phyloP scores from a whole-genome alignment of 2,329 filamentous ascomycete genomes.

The Aspergillus tanneri region DNA sequence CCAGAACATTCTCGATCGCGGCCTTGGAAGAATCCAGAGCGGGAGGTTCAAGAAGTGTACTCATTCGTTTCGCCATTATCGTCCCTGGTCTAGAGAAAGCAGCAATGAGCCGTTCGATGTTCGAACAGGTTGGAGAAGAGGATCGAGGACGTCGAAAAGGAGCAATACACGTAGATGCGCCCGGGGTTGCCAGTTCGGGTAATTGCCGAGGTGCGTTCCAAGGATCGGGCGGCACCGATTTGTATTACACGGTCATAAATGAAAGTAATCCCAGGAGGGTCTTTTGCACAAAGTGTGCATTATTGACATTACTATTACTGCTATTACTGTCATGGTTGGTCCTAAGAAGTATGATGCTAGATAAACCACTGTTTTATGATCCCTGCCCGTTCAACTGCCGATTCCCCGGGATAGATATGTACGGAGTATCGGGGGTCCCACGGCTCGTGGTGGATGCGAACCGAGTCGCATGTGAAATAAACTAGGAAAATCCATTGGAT shows the following conservation, averaged over 20 bases:
- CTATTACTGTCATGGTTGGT: background rate
- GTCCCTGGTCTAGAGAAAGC: background rate
- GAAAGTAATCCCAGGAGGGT: no score
- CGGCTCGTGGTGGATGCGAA: no score
- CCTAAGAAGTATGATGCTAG: no score
- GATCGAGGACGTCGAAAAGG: no score
- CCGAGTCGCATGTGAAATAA: background rate
- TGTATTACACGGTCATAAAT: background rate
- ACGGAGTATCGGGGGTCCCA: no score
- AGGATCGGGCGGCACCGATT: slow-evolving; percentile 1
- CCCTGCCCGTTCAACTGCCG: background rate
- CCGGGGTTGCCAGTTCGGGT: slow-evolving; percentile 13
- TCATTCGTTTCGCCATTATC: slow-evolving; percentile 36
- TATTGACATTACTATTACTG: background rate
- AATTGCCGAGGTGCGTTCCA: slow-evolving; percentile 17
- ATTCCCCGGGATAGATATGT: background rate
- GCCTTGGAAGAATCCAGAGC: slow-evolving; percentile 70
- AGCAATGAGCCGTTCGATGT: background rate
- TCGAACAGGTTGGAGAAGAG: no score
- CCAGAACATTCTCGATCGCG: slow-evolving; percentile 83
- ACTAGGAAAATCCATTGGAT: background rate
- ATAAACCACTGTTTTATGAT: background rate
- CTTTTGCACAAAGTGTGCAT: slow-evolving; percentile 1
- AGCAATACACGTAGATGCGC: no score
- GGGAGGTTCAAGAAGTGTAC: slow-evolving; percentile 73